Percentiles rank a stretch among this genome's conserved stretches.
phyloP scores from a whole-genome alignment of 2,329 filamentous ascomycete species.

The Phyllosticta capitalensis region DNA sequence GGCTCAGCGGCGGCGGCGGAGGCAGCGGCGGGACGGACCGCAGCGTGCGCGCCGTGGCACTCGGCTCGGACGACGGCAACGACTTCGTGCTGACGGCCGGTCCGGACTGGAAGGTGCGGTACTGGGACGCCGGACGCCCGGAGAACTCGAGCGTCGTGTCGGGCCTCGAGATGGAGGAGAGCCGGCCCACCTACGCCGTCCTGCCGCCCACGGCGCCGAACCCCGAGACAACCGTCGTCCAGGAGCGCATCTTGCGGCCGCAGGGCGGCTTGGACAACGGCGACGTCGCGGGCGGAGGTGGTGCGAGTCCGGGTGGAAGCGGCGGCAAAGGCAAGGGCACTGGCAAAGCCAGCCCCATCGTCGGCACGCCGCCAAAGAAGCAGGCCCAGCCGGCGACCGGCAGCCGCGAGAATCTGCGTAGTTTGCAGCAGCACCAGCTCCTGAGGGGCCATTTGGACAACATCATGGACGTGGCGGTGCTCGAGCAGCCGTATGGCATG shows the following conservation, averaged over 20 bases:
- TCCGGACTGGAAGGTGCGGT: constrained; percentile 81
- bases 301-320: not conserved
- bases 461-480: constrained; percentile 75
- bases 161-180: constrained; percentile 47
- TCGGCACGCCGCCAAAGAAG: not conserved
- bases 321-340: constrained; percentile 1
- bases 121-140: constrained; percentile 77
- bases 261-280: not conserved
- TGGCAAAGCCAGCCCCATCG: not conserved
- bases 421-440: constrained; percentile 72
- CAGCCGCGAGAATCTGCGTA: constrained; percentile 32
- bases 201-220: constrained; percentile 6
- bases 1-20: constrained; percentile 16
- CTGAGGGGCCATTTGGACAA: constrained; percentile 80
- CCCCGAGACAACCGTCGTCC: constrained; percentile 8
- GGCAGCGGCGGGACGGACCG: constrained; percentile 40
- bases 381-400: not conserved
- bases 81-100: constrained; percentile 84
- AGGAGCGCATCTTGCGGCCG: constrained; percentile 6
- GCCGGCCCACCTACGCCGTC: constrained; percentile 4
- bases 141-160: constrained; percentile 75
- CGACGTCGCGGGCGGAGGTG: not conserved
- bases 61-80: constrained; percentile 61
- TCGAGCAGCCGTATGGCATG: constrained; percentile 89
- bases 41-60: constrained; percentile 65